Conservation (phyloP, 2,329 filamentous ascomycete genomes). For the Colletotrichum falcatum region DNA sequence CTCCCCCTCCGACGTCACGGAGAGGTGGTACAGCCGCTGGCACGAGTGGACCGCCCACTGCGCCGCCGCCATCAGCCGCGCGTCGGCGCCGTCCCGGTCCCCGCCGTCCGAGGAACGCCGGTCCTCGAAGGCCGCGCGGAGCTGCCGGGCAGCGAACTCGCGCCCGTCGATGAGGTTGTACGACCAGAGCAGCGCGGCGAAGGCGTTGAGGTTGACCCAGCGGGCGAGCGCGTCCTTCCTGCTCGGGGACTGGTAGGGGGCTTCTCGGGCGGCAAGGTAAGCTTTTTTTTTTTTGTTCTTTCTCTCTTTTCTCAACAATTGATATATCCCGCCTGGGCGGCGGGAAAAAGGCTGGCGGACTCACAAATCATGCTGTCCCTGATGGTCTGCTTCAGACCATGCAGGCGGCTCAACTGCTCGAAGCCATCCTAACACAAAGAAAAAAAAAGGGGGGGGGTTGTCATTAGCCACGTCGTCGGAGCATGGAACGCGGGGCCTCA, state of each 20-base stretch:
- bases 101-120: constrained; percentile 20
- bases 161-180: constrained; percentile 38
- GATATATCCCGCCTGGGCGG: too few species aligned
- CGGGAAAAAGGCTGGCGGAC: background rate
- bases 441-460: too few species aligned
- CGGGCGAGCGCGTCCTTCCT: background rate
- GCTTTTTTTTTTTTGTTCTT: background rate
- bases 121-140: constrained; percentile 40
- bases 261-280: constrained; percentile 1
- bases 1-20: constrained; percentile 13
- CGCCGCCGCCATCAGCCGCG: constrained; percentile 30
- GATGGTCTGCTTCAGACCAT: constrained; percentile 19
- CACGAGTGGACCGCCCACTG: constrained; percentile 38
- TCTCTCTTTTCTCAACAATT: too few species aligned
- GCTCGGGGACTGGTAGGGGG: background rate
- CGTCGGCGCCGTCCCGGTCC: constrained; percentile 24
- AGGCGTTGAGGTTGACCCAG: constrained; percentile 39
- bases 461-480: background rate
- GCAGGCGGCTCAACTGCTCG: constrained; percentile 31
- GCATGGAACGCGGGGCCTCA: background rate
- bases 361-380: constrained; percentile 30
- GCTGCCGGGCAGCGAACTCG: constrained; percentile 36
- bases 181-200: constrained; percentile 40
- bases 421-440: constrained; percentile 21
- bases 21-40: constrained; percentile 37